Conservation (phyloP, 805 yeast species). For the Kuraishia molischiana region DNA sequence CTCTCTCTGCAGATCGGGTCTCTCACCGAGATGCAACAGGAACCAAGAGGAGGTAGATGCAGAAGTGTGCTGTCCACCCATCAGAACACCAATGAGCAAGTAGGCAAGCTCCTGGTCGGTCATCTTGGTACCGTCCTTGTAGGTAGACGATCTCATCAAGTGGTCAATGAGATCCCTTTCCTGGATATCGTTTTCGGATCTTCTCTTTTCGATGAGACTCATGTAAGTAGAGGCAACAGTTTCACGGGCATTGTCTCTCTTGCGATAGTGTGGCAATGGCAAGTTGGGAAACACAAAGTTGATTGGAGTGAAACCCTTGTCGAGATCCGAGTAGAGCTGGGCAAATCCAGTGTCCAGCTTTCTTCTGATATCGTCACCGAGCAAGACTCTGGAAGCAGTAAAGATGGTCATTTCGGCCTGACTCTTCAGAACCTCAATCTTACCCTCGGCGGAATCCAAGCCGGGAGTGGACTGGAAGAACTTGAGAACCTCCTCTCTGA, state of each 20-base stretch:
- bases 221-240: conserved; percentile 74
- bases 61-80: conserved; percentile 99
- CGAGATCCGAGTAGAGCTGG: conserved; percentile 77
- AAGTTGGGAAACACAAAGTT: conserved; percentile 93
- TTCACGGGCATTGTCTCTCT: conserved; percentile 82
- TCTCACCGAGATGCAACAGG: conserved; percentile 80
- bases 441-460: conserved; percentile 35
- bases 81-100: conserved; percentile 85
- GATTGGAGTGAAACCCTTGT: conserved; percentile 92
- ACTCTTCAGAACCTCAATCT: conserved; percentile 60
- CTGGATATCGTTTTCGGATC: conserved; percentile 65
- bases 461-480: conserved; percentile 48
- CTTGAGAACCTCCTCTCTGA: conserved; percentile 63
- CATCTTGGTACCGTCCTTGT: conserved; percentile 92
- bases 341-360: conserved; percentile 81
- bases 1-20: conserved; percentile 78
- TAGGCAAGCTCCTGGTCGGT: conserved; percentile 93
- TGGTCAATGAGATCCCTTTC: conserved; percentile 87
- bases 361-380: conserved; percentile 87
- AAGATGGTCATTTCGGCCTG: conserved; percentile 95
- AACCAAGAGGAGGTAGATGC: conserved; percentile 96
- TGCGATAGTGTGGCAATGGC: conserved; percentile 68
- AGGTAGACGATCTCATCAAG: conserved; percentile 70
- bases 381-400: conserved; percentile 86
- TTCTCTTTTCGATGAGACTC: conserved; percentile 66